Percentiles rank a stretch among this genome's conserved stretches.
These are phyloP conservation scores for Nemophila menziesii DNA, from an alignment of 257 asterid species.

Conservation along the genomic window DNA sequence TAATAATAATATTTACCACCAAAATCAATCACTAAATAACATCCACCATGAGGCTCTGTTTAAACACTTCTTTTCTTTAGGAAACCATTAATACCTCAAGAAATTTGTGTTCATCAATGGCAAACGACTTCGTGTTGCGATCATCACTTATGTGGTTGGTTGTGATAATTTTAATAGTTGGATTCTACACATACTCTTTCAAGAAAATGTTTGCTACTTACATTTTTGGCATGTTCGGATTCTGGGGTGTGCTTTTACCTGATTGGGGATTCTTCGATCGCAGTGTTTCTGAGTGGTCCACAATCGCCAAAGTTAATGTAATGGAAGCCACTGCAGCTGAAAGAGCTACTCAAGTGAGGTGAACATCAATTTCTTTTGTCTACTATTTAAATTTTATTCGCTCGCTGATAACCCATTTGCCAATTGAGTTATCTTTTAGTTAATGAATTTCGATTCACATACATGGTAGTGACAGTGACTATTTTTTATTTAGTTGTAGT, in stretches of 20 bases:
- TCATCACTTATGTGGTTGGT: conserved; percentile 31
- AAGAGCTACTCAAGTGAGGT: conserved; percentile 17
- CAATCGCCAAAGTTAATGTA: conserved; percentile 18
- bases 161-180: conserved; percentile 18
- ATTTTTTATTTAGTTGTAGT: too few relatives aligned
- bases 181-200: conserved; percentile 44
- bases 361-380: too few relatives aligned
- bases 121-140: conserved; percentile 30
- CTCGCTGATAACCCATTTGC: too few relatives aligned
- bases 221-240: conserved; percentile 41
- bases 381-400: too few relatives aligned
- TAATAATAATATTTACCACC: too few relatives aligned
- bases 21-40: too few relatives aligned
- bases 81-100: too few relatives aligned
- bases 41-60: too few relatives aligned
- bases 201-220: conserved; percentile 44
- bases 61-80: too few relatives aligned
- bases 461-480: too few relatives aligned
- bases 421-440: too few relatives aligned
- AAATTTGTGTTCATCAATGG: conserved; percentile 13
- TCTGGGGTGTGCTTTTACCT: conserved; percentile 43
- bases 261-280: conserved; percentile 60
- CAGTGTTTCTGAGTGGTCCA: conserved; percentile 41
- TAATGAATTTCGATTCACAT: too few relatives aligned
- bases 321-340: conserved; percentile 4